phyloP scores from a whole-genome alignment of 2,329 filamentous ascomycete species.

The Colletotrichum sidae region DNA sequence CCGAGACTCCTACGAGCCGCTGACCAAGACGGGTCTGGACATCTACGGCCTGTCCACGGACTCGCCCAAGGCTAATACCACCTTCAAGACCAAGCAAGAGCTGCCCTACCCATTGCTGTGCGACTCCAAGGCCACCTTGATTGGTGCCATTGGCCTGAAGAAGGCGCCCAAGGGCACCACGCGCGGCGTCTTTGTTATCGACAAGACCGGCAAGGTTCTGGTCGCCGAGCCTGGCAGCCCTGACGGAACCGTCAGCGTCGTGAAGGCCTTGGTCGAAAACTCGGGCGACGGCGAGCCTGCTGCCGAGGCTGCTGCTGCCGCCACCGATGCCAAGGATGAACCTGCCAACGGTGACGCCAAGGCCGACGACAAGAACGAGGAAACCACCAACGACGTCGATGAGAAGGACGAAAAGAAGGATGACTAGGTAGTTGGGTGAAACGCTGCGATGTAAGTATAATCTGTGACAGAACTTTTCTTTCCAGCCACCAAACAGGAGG shows the following conservation, averaged over 20 bases:
- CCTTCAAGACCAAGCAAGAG: slow-evolving; percentile 91
- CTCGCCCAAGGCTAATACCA: slow-evolving; percentile 90
- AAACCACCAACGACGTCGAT: slow-evolving; percentile 37
- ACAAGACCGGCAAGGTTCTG: slow-evolving; percentile 84
- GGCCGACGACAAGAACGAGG: slow-evolving; percentile 34
- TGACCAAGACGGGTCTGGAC: slow-evolving; percentile 82
- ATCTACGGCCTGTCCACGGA: slow-evolving; percentile 94
- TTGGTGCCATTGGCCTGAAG: slow-evolving; percentile 88
- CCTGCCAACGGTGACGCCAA: slow-evolving; percentile 44
- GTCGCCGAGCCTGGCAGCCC: slow-evolving; percentile 81
- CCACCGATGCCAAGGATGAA: slow-evolving; percentile 42
- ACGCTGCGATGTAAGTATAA: slow-evolving; percentile 26
- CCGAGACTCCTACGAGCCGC: slow-evolving; percentile 82
- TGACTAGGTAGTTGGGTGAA: slow-evolving; percentile 19
- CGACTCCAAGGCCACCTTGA: slow-evolving; percentile 79
- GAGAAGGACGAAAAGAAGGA: slow-evolving; percentile 34
- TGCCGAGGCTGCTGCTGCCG: slow-evolving; percentile 56
- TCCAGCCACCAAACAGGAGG: background rate
- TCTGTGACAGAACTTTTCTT: slow-evolving; percentile 1
- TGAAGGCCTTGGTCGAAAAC: slow-evolving; percentile 74
- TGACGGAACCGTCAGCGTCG: slow-evolving; percentile 79
- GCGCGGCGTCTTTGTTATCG: slow-evolving; percentile 88
- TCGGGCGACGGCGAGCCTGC: slow-evolving; percentile 41
- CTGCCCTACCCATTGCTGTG: slow-evolving; percentile 90
- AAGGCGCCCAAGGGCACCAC: slow-evolving; percentile 84